Base-by-base conservation (phyloP, 73 alveolate genomes). In the Tetrahymena malaccensis region DNA sequence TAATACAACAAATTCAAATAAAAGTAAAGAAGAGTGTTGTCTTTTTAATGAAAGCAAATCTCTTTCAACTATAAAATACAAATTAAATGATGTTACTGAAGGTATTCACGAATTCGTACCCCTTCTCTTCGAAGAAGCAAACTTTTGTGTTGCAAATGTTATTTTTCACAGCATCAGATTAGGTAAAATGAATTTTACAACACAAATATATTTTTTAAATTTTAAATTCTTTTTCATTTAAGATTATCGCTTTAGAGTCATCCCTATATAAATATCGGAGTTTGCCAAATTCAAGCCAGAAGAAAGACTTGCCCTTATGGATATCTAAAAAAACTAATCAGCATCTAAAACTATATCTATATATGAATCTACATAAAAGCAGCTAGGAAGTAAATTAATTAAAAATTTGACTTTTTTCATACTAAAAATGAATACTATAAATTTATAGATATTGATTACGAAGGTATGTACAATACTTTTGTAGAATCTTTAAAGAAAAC, bases 211-310 rank as follows among this genome's bases (percentile, higher is more conserved):
- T n/a, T n/a, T n/a, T 25, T 12, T 70, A 25, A 27, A 1, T 25
- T 31, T 70, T 27, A 22, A 70, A 25, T 70, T 19, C 31, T 22
- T 2, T 70, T 70, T 31, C 19, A 70, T 56, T 35, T 1, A 84
- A 34, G 97, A 95, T 43, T 95, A 95, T 50, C 93, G 97, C 38
- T 95, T 95, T 89, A 55, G 97, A n/a, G 94, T 94, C 34, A 94
- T 85, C 43, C 97, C 97, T 5, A 95, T 95, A 35, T 38, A 95
- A 56, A 55, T 95, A 85, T 95, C 94, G 43, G 83, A 95, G 55
- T 95, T 95, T 89, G 97, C 97, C 17, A 95, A 95, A 95, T 57
- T 43, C 43, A 95, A 95, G 44, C 94, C 94, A 43, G 97, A 95
- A 85, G 97, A 95, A 56, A 43, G 97, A 5, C 43, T 43, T n/a